phyloP scores from a whole-genome alignment of 768 basidiomycete genomes.

The Amanita subjunquillea region DNA sequence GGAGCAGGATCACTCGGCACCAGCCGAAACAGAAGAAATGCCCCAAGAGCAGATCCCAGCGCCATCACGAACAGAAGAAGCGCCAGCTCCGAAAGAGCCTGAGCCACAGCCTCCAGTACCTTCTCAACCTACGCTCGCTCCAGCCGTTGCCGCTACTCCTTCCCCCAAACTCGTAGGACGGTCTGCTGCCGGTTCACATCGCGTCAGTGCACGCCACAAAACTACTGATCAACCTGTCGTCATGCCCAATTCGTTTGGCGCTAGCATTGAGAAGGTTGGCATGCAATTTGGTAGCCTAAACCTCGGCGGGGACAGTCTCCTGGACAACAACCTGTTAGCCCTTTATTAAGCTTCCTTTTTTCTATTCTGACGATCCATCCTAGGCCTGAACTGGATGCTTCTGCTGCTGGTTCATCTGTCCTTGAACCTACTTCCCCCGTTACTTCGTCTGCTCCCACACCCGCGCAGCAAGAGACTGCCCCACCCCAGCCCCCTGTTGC shows the following conservation, averaged over 20 bases:
- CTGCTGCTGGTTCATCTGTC: constrained; percentile 18
- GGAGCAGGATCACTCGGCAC: constrained; percentile 8
- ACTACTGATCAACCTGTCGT: constrained; percentile 71
- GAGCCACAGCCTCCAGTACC: constrained; percentile 22
- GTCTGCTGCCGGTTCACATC: constrained; percentile 41
- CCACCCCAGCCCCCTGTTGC: constrained; percentile 28
- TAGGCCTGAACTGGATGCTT: constrained; percentile 25
- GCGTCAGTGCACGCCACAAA: constrained; percentile 57
- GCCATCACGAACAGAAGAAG: neutral
- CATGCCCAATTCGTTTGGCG: constrained; percentile 60
- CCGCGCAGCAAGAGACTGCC: constrained; percentile 15
- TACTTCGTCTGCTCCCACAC: constrained; percentile 23
- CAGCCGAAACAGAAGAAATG: constrained; percentile 8
- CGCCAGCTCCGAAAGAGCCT: constrained; percentile 3
- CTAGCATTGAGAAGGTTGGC: constrained; percentile 65
- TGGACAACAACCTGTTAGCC: constrained; percentile 43
- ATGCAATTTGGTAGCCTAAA: constrained; percentile 88
- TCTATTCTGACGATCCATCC: constrained; percentile 7
- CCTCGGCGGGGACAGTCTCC: constrained; percentile 55
- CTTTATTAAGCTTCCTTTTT: neutral
- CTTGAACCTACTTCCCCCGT: neutral
- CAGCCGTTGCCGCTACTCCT: constrained; percentile 29
- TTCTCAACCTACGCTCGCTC: constrained; percentile 16
- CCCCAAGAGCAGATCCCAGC: neutral
- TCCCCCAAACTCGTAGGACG: constrained; percentile 45